A percentile compares a stretch with the other conserved stretches of the same genome.
phyloP scores from a whole-genome alignment of 2,329 filamentous ascomycete genomes.

The Fusarium sororula region DNA sequence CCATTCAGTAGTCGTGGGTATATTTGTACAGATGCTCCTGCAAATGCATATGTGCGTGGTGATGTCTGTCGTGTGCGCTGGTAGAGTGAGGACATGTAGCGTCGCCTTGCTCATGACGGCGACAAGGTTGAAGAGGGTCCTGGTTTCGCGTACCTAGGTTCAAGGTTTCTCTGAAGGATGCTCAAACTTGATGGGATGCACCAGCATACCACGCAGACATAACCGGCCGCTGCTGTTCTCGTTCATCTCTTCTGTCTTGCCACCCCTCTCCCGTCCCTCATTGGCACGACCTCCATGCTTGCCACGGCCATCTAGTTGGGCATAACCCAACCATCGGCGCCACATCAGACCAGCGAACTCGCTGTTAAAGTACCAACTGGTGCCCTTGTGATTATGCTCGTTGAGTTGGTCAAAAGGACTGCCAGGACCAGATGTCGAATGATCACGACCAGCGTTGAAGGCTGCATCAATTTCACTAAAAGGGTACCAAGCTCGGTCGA shows the following conservation, averaged over 20 bases:
- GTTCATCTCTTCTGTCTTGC: constrained; percentile 60
- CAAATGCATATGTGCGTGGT: constrained; percentile 44
- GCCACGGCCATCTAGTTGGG: constrained; percentile 61
- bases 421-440: constrained; percentile 70
- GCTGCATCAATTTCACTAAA: constrained; percentile 72
- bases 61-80: constrained; percentile 41
- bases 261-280: constrained; percentile 59
- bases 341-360: constrained; percentile 82
- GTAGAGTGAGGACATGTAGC: constrained; percentile 27
- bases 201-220: constrained; percentile 80
- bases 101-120: constrained; percentile 44
- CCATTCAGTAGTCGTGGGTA: constrained; percentile 42
- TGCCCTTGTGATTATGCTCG: constrained; percentile 84
- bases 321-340: constrained; percentile 77
- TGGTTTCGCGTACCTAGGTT: not conserved
- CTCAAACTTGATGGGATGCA: constrained; percentile 83
- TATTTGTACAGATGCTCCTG: constrained; percentile 45
- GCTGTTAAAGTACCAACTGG: constrained; percentile 86
- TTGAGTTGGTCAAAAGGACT: constrained; percentile 74
- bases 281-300: constrained; percentile 59
- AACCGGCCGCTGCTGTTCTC: constrained; percentile 67
- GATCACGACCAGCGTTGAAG: constrained; percentile 80
- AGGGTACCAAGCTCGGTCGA: constrained; percentile 79
- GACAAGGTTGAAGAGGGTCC: constrained; percentile 15
- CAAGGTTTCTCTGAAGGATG: constrained; percentile 55